phyloP scores from a whole-genome alignment of 106 monocot species.

The Platanthera zijinensis region DNA sequence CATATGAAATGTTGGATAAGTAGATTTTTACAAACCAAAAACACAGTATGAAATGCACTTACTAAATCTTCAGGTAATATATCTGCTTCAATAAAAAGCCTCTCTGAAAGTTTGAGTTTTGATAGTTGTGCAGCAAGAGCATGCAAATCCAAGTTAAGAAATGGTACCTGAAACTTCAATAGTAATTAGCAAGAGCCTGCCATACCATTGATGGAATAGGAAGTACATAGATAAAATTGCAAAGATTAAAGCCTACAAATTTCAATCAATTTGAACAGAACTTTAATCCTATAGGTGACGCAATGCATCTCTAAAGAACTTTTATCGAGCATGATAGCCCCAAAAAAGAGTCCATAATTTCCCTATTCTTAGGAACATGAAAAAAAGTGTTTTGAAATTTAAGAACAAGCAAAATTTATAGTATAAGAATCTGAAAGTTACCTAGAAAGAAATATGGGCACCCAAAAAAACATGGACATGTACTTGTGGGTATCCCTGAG shows the following conservation, averaged over 20 bases:
- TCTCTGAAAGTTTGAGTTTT: slow-evolving; percentile 55
- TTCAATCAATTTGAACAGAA: not conserved
- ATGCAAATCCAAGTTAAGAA: slow-evolving; percentile 75
- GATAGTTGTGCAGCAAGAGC: slow-evolving; percentile 62
- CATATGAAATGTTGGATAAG: not conserved
- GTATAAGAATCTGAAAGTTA: not conserved
- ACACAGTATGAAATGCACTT: slow-evolving; percentile 1
- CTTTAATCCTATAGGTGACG: not conserved
- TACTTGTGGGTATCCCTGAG: too few relatives aligned
- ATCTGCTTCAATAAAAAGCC: slow-evolving; percentile 80
- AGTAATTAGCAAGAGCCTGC: slow-evolving; percentile 1
- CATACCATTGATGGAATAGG: not conserved
- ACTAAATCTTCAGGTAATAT: slow-evolving; percentile 62
- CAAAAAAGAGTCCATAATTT: not conserved
- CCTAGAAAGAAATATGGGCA: not conserved
- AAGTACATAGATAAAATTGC: not conserved
- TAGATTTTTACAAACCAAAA: too few relatives aligned
- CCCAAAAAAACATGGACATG: too few relatives aligned
- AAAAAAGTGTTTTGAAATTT: not conserved
- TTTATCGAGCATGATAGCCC: not conserved
- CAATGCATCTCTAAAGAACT: not conserved
- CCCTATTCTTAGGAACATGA: not conserved
- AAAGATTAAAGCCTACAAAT: not conserved
- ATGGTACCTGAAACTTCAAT: slow-evolving; percentile 49
- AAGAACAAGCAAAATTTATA: not conserved